Percentiles rank a stretch among this genome's conserved stretches.
Conservation (phyloP, 352 stramenopile genomes). For the Peronospora belbahrii region DNA sequence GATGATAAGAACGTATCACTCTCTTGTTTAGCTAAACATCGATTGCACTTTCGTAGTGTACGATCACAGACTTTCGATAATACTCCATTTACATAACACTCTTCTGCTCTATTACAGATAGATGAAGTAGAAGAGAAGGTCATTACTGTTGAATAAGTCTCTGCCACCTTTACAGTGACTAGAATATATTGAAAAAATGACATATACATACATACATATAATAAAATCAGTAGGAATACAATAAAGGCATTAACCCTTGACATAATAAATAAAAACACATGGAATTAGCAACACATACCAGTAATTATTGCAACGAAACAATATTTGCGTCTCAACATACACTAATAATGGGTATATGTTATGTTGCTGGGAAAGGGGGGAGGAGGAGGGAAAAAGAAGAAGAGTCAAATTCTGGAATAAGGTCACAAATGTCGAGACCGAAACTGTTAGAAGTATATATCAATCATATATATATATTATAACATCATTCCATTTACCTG, state of each 20-base stretch:
- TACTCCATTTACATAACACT: conserved; percentile 41
- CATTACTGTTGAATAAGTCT: conserved; percentile 5
- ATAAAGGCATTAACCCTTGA: background rate
- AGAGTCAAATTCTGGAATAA: no score
- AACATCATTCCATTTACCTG: background rate
- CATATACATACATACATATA: no score
- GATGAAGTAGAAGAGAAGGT: conserved; percentile 9
- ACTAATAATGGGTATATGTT: no score
- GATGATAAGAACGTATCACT: conserved; percentile 15
- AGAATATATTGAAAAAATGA: background rate
- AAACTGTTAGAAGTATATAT: no score
- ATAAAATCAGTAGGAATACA: no score
- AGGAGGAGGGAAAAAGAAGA: no score
- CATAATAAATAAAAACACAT: background rate
- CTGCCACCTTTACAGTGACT: conserved; percentile 20
- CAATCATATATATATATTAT: no score
- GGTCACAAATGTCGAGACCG: background rate
- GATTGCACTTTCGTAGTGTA: conserved; percentile 34
- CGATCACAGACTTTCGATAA: conserved; percentile 42
- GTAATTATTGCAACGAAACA: conserved; percentile 22
- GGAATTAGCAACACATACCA: conserved; percentile 8
- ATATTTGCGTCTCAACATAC: conserved; percentile 20
- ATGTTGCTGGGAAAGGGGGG: background rate
- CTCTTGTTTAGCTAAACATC: conserved; percentile 29
- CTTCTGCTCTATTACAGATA: conserved; percentile 28